Percentiles rank a stretch among this genome's conserved stretches.
phyloP scores from a whole-genome alignment of 768 basidiomycete genomes.

The Lactarius akahatsu region DNA sequence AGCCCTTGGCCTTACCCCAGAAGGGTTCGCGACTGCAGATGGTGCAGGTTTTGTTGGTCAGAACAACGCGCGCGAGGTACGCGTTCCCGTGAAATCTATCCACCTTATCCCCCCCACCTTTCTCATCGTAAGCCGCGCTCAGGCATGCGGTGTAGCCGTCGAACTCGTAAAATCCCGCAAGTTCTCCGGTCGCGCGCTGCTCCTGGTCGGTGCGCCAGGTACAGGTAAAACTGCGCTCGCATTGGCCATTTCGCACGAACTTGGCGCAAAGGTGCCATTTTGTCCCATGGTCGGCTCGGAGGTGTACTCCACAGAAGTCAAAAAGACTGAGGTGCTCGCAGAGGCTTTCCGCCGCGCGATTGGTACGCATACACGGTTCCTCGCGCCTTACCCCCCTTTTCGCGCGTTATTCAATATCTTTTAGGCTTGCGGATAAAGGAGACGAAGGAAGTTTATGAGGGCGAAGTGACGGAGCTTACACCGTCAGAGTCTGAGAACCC shows the following conservation, averaged over 20 bases:
- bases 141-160: slow-evolving; percentile 92
- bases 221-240: slow-evolving; percentile 98
- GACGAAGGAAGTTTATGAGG: slow-evolving; percentile 98
- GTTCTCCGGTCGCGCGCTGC: slow-evolving; percentile 89
- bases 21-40: slow-evolving; percentile 73
- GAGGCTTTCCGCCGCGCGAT: slow-evolving; percentile 95
- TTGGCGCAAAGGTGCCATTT: slow-evolving; percentile 94
- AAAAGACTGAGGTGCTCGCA: slow-evolving; percentile 97
- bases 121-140: not conserved
- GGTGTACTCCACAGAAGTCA: slow-evolving; percentile 95
- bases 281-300: slow-evolving; percentile 99
- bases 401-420: slow-evolving; percentile 14
- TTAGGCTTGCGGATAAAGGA: slow-evolving; percentile 96
- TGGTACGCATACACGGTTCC: slow-evolving; percentile 51
- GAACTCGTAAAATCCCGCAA: slow-evolving; percentile 88
- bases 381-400: not conserved
- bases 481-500: slow-evolving; percentile 98
- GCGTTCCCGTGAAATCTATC: slow-evolving; percentile 23
- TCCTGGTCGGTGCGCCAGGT: slow-evolving; percentile 93
- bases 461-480: slow-evolving; percentile 96
- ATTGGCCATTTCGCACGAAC: slow-evolving; percentile 91
- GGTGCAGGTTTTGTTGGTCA: slow-evolving; percentile 91
- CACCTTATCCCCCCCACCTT: not conserved
- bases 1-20: slow-evolving; percentile 84
- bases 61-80: slow-evolving; percentile 83